A percentile compares a stretch with the other conserved stretches of the same genome.
phyloP scores from a whole-genome alignment of 78 protist species.

The Dictyostelium firmibasis region DNA sequence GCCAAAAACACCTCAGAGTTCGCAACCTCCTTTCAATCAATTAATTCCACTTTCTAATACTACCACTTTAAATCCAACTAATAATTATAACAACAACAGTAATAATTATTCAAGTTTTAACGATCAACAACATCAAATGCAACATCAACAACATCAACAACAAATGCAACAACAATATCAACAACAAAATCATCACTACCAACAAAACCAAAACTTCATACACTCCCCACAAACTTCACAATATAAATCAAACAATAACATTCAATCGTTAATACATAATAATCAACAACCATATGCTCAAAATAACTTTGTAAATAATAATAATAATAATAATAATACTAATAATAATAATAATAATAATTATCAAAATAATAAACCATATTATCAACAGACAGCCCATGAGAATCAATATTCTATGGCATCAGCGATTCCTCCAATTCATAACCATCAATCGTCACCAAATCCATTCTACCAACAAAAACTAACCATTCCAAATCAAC shows the following conservation, averaged over 20 bases:
- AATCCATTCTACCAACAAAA: not conserved
- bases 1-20: not conserved
- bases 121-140: not conserved
- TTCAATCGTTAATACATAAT: too few relatives aligned
- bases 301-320: too few relatives aligned
- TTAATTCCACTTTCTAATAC: not conserved
- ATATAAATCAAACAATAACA: too few relatives aligned
- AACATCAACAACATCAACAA: conserved; percentile 5
- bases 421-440: not conserved
- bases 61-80: not conserved
- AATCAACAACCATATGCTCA: not conserved
- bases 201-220: too few relatives aligned
- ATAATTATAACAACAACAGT: not conserved
- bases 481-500: not conserved
- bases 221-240: too few relatives aligned
- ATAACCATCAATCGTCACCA: not conserved
- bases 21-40: not conserved
- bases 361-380: too few relatives aligned
- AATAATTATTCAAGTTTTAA: not conserved
- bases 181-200: not conserved
- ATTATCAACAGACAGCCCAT: too few relatives aligned
- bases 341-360: not conserved
- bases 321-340: not conserved
- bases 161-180: not conserved
- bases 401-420: too few relatives aligned